Evolutionary conservation across 805 yeast species (phyloP).

Genomic region (Spathaspora passalidarum): DNA sequence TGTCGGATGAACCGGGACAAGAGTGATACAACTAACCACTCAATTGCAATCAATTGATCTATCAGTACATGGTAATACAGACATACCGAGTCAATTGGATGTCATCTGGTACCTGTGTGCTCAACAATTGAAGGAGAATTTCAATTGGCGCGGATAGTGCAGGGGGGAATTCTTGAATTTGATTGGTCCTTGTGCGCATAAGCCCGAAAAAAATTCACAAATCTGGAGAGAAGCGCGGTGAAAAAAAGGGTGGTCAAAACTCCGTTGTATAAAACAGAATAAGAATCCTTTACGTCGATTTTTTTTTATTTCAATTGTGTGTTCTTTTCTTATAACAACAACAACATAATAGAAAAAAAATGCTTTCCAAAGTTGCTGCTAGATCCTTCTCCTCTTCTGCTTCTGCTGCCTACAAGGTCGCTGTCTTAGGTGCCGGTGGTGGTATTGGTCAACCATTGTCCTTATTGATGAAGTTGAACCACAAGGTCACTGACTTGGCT

Average conservation of each 20-base stretch:
- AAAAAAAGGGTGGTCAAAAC: not conserved
- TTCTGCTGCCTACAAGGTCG: slow-evolving; percentile 63
- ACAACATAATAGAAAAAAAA: slow-evolving; percentile 15
- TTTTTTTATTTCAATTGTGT: not conserved
- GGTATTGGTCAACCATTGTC: slow-evolving; percentile 79
- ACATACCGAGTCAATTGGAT: too few species aligned
- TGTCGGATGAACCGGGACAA: not conserved
- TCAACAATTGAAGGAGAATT: too few species aligned
- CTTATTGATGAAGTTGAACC: slow-evolving; percentile 76
- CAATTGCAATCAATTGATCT: too few species aligned
- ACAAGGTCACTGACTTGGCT: slow-evolving; percentile 80
- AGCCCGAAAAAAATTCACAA: not conserved
- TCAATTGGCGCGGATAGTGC: not conserved
- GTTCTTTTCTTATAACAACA: not conserved
- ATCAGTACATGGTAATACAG: too few species aligned
- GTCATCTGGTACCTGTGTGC: too few species aligned
- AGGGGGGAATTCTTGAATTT: not conserved
- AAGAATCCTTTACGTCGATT: not conserved
- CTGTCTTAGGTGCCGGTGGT: slow-evolving; percentile 84
- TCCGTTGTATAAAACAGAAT: not conserved
- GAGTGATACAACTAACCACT: not conserved
- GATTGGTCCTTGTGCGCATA: not conserved
- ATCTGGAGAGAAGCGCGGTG: slow-evolving; percentile 1
- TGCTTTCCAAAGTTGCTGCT: slow-evolving; percentile 56
- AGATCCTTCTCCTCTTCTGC: slow-evolving; percentile 69